Base-by-base conservation (phyloP, 805 yeast species). In the Saccharomycopsis vini region DNA sequence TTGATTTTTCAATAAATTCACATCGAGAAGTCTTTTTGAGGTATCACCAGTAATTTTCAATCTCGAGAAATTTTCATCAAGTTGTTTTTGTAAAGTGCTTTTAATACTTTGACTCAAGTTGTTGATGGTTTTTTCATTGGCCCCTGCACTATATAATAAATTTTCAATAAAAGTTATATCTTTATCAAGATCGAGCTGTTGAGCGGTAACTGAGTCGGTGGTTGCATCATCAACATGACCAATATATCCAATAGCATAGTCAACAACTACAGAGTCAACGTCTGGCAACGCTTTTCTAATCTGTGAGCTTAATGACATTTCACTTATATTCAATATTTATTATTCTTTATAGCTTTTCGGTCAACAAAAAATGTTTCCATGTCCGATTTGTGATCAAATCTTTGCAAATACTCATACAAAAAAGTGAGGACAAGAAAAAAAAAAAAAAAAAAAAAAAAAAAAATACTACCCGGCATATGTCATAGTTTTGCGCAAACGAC, bases 221-320 rank as follows among this genome's bases (percentile, higher is more conserved):
- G 92, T 86, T 16, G 84, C 70, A 40, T 68, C 69, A n/a, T 87
- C 77, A 16, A 92, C 66, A 64, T 88, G 89, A 47, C 81, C 80
- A 43, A 87, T 81, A 55, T 89, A 92, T 1, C 98, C 98, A 31
- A 81, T 81, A 3, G 95, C 94, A 59, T 92, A 92, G 50, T 88
- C 92, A 1, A 70, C 72, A 16, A 92, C 95, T 9, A 88, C 77
- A 1, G 89, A 80, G 56, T 92, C 98, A 37, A 92, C 72, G 0
- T 82, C 69, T 2, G 95, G 89, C 3, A 80, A 92, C 0, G 95
- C 90, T 60, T 81, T 85, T 49, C 95, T 81, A 5, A 89, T 78
- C 58, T 82, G 87, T 16, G 57, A 55, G 5, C 44, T 34, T 16
- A 37, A 15, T 4, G 41, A 29, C 42, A 40, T 30, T 32, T 16